Percentiles rank a stretch among this genome's conserved stretches.
These are phyloP conservation scores for Fusarium penzigii DNA, from an alignment of 2,329 filamentous ascomycete genomes.

Conservation along the genomic window DNA sequence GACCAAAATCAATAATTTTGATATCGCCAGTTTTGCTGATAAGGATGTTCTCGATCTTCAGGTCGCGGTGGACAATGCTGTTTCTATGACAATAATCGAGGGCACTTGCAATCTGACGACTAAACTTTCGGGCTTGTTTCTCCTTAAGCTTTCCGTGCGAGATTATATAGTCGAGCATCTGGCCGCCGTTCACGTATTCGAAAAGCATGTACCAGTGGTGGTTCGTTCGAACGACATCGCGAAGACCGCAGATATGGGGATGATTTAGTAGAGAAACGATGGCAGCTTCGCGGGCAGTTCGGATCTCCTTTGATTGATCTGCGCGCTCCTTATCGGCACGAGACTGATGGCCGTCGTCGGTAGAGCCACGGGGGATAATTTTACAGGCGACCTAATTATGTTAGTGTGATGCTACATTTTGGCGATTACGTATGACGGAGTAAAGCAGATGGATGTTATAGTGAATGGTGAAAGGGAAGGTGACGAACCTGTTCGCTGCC, in stretches of 20 bases:
- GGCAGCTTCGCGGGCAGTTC: conserved; percentile 91
- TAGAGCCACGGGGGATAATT: conserved; percentile 88
- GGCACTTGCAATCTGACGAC: conserved; percentile 92
- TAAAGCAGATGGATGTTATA: background rate
- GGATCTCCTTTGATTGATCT: conserved; percentile 94
- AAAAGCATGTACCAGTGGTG: conserved; percentile 99
- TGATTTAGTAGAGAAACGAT: conserved; percentile 94
- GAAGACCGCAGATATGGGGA: conserved; percentile 93
- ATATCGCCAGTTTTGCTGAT: conserved; percentile 99
- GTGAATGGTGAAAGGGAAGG: conserved; percentile 12
- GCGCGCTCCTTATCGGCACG: conserved; percentile 80
- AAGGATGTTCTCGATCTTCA: conserved; percentile 99
- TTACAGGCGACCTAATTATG: conserved; percentile 77
- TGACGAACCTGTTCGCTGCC: conserved; percentile 80
- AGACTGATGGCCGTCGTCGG: conserved; percentile 77
- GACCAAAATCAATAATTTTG: conserved; percentile 97
- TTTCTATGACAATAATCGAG: conserved; percentile 97
- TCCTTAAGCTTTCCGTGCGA: conserved; percentile 97
- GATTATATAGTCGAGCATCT: conserved; percentile 99
- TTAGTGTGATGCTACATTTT: background rate
- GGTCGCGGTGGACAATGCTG: conserved; percentile 94
- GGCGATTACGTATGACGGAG: background rate
- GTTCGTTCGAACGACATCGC: conserved; percentile 91
- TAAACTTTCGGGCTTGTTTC: conserved; percentile 97
- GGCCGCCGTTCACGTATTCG: conserved; percentile 96